These are phyloP conservation scores for Starmera amethionina DNA, from an alignment of 805 yeast species.

Conservation along the genomic window DNA sequence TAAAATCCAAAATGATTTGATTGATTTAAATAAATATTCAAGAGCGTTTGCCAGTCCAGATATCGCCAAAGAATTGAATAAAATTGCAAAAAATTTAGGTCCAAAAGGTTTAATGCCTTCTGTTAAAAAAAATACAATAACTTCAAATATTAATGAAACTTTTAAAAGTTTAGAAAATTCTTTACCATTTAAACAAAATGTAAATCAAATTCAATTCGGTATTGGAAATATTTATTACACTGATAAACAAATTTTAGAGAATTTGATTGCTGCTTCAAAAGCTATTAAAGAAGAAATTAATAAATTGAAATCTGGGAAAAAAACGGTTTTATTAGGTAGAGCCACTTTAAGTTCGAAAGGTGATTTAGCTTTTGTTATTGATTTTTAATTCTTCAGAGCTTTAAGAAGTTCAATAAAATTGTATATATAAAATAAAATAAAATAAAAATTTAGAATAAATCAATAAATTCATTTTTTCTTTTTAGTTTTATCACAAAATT, in stretches of 20 bases:
- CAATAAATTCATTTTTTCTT: conserved; percentile 29
- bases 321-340: conserved; percentile 32
- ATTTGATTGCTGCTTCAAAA: conserved; percentile 55
- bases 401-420: conserved; percentile 1
- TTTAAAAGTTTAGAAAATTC: conserved; percentile 53
- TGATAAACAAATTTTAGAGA: conserved; percentile 65
- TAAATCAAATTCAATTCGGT: conserved; percentile 49
- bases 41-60: conserved; percentile 83
- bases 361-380: conserved; percentile 73
- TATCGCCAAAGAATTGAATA: conserved; percentile 48
- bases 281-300: conserved; percentile 46
- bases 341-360: conserved; percentile 58
- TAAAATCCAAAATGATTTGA: conserved; percentile 39
- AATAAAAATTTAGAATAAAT: neutral
- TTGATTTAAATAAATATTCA: conserved; percentile 48
- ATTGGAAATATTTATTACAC: conserved; percentile 71
- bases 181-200: conserved; percentile 69
- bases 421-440: conserved; percentile 1
- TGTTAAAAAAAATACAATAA: conserved; percentile 77
- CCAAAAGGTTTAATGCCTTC: conserved; percentile 86
- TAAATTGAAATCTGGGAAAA: conserved; percentile 3
- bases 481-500: conserved; percentile 51
- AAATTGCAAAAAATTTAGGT: conserved; percentile 75
- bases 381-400: conserved; percentile 24
- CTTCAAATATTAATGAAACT: conserved; percentile 47